Conservation (phyloP, 805 yeast genomes). For the Saccharomycopsis sp. region DNA sequence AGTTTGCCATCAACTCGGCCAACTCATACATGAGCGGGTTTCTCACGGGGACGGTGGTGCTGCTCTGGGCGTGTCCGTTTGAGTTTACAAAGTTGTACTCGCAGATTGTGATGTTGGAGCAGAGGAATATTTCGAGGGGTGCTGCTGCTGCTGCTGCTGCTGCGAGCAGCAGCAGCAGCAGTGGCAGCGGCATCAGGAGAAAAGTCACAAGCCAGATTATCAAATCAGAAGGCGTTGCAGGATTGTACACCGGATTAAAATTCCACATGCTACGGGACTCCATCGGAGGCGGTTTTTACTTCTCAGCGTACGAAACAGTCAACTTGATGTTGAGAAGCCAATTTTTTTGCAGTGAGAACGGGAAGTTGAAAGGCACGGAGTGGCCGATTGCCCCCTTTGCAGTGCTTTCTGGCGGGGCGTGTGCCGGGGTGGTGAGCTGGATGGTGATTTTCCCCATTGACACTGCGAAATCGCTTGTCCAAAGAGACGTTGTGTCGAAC, state of each 20-base stretch:
- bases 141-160: conserved; percentile 27
- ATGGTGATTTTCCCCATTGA: conserved; percentile 69
- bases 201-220: conserved; percentile 38
- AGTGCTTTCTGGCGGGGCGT: conserved; percentile 65
- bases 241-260: conserved; percentile 65
- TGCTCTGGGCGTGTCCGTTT: conserved; percentile 70
- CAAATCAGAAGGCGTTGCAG: conserved; percentile 49
- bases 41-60: conserved; percentile 54
- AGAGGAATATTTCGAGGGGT: conserved; percentile 19
- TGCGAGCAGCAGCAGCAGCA: no score
- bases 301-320: conserved; percentile 64
- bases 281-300: conserved; percentile 63
- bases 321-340: conserved; percentile 34
- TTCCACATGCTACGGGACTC: conserved; percentile 65
- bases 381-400: conserved; percentile 32
- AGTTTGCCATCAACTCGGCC: conserved; percentile 32
- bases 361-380: conserved; percentile 29
- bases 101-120: conserved; percentile 48
- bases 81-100: conserved; percentile 78
- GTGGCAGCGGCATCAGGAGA: conserved; percentile 10
- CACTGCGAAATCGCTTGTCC: conserved; percentile 67
- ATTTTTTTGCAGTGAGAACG: conserved; percentile 27
- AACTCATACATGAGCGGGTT: conserved; percentile 48
- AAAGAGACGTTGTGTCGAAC: conserved; percentile 62
- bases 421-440: conserved; percentile 73